phyloP scores from a whole-genome alignment of 352 stramenopile species.

The Peronospora tabacina region DNA sequence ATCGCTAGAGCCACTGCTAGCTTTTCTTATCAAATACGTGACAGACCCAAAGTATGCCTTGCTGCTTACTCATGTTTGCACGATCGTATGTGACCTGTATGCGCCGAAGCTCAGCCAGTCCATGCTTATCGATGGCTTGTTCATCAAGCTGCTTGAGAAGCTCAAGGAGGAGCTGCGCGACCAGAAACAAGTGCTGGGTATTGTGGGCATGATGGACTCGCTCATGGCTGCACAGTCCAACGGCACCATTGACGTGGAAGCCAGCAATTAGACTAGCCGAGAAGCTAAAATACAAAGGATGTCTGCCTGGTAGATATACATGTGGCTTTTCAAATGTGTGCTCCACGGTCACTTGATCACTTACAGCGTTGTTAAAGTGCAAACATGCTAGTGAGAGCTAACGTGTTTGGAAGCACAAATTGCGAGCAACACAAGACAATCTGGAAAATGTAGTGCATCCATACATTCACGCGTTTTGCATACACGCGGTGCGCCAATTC shows the following conservation, averaged over 20 bases:
- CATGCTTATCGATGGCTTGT: constrained; percentile 90
- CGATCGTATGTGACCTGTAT: constrained; percentile 92
- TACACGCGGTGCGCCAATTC: constrained; percentile 11
- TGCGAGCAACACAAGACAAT: not conserved
- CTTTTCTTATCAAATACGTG: constrained; percentile 93
- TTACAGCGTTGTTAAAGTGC: constrained; percentile 1
- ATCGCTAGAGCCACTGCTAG: constrained; percentile 90
- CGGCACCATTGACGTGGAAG: constrained; percentile 31
- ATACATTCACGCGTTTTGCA: constrained; percentile 9
- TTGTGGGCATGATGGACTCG: constrained; percentile 87
- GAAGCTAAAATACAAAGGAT: constrained; percentile 23
- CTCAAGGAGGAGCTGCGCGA: constrained; percentile 78
- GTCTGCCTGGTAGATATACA: constrained; percentile 20
- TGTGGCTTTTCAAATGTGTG: constrained; percentile 14
- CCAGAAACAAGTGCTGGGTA: constrained; percentile 77
- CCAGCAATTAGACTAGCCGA: constrained; percentile 30
- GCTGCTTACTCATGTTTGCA: constrained; percentile 89
- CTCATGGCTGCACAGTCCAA: constrained; percentile 84
- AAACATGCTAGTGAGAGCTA: not conserved
- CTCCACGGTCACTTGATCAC: constrained; percentile 4
- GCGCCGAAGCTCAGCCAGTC: constrained; percentile 86
- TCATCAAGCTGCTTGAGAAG: constrained; percentile 88
- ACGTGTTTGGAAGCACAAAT: not conserved
- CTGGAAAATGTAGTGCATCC: constrained; percentile 8
- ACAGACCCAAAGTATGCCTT: constrained; percentile 90